Evolutionary conservation across 2,329 filamentous ascomycete genomes (phyloP).

Genomic region (Arthroderma sp.): DNA sequence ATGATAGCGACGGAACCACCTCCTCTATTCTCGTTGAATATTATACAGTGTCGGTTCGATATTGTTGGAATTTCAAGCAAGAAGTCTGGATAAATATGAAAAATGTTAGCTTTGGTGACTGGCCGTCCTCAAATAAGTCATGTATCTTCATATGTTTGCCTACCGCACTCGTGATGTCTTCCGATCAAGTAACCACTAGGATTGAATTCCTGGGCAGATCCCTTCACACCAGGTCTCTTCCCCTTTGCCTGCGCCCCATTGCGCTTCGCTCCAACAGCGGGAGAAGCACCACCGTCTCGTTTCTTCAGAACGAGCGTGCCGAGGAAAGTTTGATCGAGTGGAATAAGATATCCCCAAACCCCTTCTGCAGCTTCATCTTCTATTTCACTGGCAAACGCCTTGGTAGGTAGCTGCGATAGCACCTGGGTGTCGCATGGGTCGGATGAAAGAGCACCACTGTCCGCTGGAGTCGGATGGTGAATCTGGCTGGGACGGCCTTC

Average conservation of each 20-base stretch:
- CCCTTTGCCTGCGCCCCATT: slow-evolving; percentile 25
- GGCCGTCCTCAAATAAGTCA: background rate
- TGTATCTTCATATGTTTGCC: slow-evolving; percentile 23
- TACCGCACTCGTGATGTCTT: slow-evolving; percentile 85
- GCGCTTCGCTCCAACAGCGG: slow-evolving; percentile 27
- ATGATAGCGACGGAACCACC: slow-evolving; percentile 56
- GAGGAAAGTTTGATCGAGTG: slow-evolving; percentile 58
- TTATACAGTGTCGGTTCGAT: slow-evolving; percentile 59
- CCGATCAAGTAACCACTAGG: slow-evolving; percentile 84
- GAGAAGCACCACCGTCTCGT: slow-evolving; percentile 50
- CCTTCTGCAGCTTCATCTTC: slow-evolving; percentile 73
- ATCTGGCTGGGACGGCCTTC: slow-evolving; percentile 45
- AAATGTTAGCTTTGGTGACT: background rate
- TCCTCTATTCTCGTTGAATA: slow-evolving; percentile 43
- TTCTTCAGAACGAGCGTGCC: slow-evolving; percentile 61
- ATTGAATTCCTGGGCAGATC: slow-evolving; percentile 38
- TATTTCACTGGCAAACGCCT: slow-evolving; percentile 64
- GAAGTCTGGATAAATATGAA: slow-evolving; percentile 42
- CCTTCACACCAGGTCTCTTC: slow-evolving; percentile 40
- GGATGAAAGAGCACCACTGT: slow-evolving; percentile 34
- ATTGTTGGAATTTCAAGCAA: slow-evolving; percentile 64
- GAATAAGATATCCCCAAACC: slow-evolving; percentile 91
- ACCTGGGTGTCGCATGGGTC: slow-evolving; percentile 67
- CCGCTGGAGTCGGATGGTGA: slow-evolving; percentile 27
- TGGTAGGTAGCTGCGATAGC: slow-evolving; percentile 66